phyloP scores from a whole-genome alignment of 352 stramenopile genomes.

The Phytopythium montanum region DNA sequence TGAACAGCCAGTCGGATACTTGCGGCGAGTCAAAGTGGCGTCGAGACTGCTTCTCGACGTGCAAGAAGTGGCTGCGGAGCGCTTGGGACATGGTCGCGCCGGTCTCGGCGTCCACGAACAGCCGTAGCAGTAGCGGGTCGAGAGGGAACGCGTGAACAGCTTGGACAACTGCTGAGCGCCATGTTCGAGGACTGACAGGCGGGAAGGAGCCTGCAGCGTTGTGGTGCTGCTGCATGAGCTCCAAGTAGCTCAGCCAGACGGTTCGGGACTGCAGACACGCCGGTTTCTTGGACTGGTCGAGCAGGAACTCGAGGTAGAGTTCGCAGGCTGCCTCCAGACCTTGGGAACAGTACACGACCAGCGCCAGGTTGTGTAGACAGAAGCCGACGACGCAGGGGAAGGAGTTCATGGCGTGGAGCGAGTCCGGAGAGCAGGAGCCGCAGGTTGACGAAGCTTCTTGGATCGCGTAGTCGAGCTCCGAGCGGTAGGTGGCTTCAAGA shows the following conservation, averaged over 20 bases:
- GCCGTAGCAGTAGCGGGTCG: constrained; percentile 51
- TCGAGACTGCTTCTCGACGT: constrained; percentile 32
- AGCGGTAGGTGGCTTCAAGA: constrained; percentile 2
- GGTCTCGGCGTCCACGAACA: constrained; percentile 73
- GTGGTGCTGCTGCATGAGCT: constrained; percentile 63
- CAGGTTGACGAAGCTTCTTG: neutral
- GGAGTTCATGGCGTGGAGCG: too few relatives aligned
- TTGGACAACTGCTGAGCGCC: constrained; percentile 34
- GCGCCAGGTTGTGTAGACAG: constrained; percentile 61
- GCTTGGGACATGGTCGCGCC: constrained; percentile 70
- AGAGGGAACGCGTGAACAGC: constrained; percentile 36
- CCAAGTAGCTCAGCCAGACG: constrained; percentile 41
- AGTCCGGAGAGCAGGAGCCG: neutral
- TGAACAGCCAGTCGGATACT: constrained; percentile 74
- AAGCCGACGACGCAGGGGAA: constrained; percentile 21
- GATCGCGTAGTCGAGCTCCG: constrained; percentile 1
- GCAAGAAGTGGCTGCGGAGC: constrained; percentile 57
- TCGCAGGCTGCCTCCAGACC: constrained; percentile 49
- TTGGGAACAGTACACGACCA: constrained; percentile 42
- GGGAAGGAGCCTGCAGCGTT: constrained; percentile 19
- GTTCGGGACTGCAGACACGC: constrained; percentile 24
- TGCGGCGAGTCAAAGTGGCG: constrained; percentile 62
- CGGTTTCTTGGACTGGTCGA: constrained; percentile 11
- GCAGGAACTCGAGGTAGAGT: constrained; percentile 33
- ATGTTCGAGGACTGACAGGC: constrained; percentile 42